Evolutionary conservation across 805 yeast species (phyloP), one percentile per base, ranked within the genome.

Genomic region (Teunomyces kruisii): DNA sequence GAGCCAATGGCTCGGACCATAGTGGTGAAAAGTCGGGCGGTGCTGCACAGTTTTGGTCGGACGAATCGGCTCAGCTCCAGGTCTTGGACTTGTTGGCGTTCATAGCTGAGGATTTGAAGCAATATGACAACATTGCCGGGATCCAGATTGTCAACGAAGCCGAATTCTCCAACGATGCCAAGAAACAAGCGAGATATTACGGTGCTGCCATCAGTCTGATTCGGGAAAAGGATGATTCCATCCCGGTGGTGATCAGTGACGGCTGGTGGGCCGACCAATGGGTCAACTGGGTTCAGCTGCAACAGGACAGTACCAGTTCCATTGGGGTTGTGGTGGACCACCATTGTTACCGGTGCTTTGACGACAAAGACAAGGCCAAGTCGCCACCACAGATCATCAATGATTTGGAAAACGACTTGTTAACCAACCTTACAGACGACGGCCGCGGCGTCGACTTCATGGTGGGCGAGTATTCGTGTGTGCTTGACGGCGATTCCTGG

Each of bases 381-480:
- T 56, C 75, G 7, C 91, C 94, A 0, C 78, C 77, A 15, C 76
- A 80, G 50, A 83, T 88, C 44, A 79, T 83, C 14, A 41, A 65
- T 2, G 88, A 83, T 47, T 71, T 89, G 44, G 67, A 78, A 3
- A 47, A 57, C 0, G 76, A 78, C 36, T 70, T 78, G 3, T 63
- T 80, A 50, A 75, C 79, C 1, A 78, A 78, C 45, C 61, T 81
- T 29, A 68, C 64, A 32, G 65, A 75, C 53, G 56, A 67, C 40
- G 70, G 68, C 2, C 52, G 53, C 38, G 75, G 75, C 7, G 85
- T 80, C 1, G 97, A 90, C 58, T 73, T 86, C 44, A 72, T 88
- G 58, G 82, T 89, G 19, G 98, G 98, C 9, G 99, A 92, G 62
- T 92, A 80, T 64, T 87, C 96, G 0, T 88, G 96, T 66, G 96